Conservation (phyloP, 257 asterid genomes). For the Fraxinus cuspidata region DNA sequence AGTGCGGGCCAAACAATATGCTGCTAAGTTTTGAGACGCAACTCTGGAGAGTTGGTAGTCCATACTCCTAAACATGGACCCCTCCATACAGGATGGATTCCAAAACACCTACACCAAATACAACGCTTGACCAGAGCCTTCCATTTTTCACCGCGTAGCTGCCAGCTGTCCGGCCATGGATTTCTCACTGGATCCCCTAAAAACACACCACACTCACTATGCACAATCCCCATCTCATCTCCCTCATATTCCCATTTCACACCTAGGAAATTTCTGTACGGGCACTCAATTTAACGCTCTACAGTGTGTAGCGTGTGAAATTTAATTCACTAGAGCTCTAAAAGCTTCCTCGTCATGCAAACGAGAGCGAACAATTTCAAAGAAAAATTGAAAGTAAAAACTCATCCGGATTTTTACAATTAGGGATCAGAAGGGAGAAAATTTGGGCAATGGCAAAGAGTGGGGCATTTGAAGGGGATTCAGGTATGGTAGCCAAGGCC, state of each 20-base stretch:
- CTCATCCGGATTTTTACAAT: too few relatives aligned
- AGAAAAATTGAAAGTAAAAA: not conserved
- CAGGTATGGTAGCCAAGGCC: constrained; percentile 29
- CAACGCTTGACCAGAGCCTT: too few relatives aligned
- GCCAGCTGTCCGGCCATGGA: constrained; percentile 66
- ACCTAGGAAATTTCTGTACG: not conserved
- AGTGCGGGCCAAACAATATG: too few relatives aligned
- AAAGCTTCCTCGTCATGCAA: not conserved
- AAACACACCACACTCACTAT: constrained; percentile 4
- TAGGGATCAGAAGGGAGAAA: too few relatives aligned
- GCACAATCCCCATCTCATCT: constrained; percentile 6
- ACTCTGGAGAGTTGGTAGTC: too few relatives aligned
- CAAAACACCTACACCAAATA: too few relatives aligned
- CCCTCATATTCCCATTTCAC: constrained; percentile 36
- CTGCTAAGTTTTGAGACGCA: too few relatives aligned
- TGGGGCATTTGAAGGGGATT: constrained; percentile 33
- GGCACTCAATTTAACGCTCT: constrained; percentile 13
- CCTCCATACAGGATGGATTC: too few relatives aligned
- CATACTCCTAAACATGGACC: too few relatives aligned
- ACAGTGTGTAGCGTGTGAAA: not conserved
- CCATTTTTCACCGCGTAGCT: not conserved
- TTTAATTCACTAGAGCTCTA: not conserved
- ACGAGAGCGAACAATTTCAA: not conserved
- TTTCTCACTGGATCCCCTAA: not conserved
- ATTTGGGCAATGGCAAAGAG: constrained; percentile 58